Evolutionary conservation across 148 eudicot genomes (phyloP).

Genomic region (Silene uniflora): DNA sequence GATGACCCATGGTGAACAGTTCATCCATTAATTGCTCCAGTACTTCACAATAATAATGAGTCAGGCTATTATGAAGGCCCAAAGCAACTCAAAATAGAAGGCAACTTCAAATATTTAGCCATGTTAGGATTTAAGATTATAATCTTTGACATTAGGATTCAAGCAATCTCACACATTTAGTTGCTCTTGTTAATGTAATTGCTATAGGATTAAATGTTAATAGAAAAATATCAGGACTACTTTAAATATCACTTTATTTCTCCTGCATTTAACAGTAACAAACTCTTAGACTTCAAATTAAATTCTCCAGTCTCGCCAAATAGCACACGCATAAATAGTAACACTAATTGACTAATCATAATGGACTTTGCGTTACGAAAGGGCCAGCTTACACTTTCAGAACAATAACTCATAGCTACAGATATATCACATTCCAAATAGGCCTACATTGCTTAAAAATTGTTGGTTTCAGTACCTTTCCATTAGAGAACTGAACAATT

Average conservation of each 20-base stretch:
- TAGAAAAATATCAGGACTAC: neutral
- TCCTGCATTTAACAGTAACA: neutral
- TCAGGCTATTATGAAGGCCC: neutral
- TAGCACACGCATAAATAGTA: neutral
- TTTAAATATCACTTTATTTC: neutral
- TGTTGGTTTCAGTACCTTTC: constrained; percentile 51
- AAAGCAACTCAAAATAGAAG: neutral
- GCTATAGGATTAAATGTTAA: neutral
- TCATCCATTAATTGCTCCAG: neutral
- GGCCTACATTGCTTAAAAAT: neutral
- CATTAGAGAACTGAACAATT: constrained; percentile 97
- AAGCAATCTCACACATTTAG: neutral
- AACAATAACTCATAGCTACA: neutral
- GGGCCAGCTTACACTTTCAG: neutral
- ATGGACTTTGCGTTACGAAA: neutral
- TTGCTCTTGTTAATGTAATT: neutral
- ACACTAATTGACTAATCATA: neutral
- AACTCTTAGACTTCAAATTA: constrained; percentile 1
- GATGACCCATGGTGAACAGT: too few relatives aligned
- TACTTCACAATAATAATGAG: neutral
- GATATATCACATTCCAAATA: neutral
- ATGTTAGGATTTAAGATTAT: neutral
- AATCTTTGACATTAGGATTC: neutral
- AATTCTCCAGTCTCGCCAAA: neutral
- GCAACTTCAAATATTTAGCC: neutral